These are phyloP conservation scores for Ceratorhiza oryzae-sativae DNA, from an alignment of 1,284 basidiomycete genomes.

Conservation along the genomic window DNA sequence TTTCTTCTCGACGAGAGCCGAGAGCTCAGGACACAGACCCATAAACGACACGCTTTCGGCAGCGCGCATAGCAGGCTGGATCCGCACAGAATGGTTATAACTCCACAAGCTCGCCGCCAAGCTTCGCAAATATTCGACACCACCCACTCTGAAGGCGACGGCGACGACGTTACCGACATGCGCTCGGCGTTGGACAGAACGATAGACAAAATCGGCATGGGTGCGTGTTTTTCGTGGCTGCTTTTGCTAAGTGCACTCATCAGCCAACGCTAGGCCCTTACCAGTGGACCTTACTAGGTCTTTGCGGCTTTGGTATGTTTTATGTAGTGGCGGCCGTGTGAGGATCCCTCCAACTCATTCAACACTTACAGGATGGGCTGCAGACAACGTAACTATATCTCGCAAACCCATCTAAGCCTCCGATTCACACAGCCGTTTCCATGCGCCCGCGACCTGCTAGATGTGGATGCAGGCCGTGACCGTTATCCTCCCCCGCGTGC, in stretches of 20 bases:
- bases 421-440: conserved; percentile 32
- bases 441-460: conserved; percentile 52
- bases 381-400: conserved; percentile 43
- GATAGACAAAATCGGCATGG: conserved; percentile 44
- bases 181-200: conserved; percentile 42
- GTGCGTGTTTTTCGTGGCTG: conserved; percentile 35
- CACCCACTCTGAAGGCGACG: conserved; percentile 5
- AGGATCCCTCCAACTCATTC: conserved; percentile 20
- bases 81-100: background rate
- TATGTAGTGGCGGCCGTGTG: background rate
- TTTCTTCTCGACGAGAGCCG: background rate
- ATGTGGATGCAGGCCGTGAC: conserved; percentile 91
- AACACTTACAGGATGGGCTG: conserved; percentile 42
- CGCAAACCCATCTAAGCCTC: conserved; percentile 15
- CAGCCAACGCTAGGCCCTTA: conserved; percentile 39
- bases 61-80: background rate
- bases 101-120: conserved; percentile 27
- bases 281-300: conserved; percentile 41
- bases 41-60: conserved; percentile 1
- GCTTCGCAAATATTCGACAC: conserved; percentile 30
- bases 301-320: conserved; percentile 44
- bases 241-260: background rate
- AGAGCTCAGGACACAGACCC: conserved; percentile 18
- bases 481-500: conserved; percentile 91
- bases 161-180: conserved; percentile 31